A percentile compares a stretch with the other conserved stretches of the same genome.
phyloP scores from a whole-genome alignment of 1,139 yeast genomes.

The Debaryomycetaceae sp. region DNA sequence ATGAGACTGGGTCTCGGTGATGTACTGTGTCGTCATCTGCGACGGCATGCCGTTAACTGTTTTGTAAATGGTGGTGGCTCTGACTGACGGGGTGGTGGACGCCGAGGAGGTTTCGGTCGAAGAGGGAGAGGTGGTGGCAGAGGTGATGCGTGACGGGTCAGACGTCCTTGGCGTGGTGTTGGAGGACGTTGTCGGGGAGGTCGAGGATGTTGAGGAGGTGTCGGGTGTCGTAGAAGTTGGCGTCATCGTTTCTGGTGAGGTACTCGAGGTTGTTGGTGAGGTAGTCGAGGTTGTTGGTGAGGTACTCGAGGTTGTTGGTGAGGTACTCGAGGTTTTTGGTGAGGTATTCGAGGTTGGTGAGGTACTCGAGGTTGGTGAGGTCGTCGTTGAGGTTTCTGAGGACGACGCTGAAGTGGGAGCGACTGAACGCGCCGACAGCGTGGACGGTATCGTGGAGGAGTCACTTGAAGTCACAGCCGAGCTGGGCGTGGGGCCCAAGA shows the following conservation, averaged over 20 bases:
- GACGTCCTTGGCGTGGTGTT: background rate
- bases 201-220: slow-evolving; percentile 9
- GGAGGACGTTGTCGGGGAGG: background rate
- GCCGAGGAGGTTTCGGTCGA: slow-evolving; percentile 8
- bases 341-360: slow-evolving; percentile 7
- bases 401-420: slow-evolving; percentile 6
- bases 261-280: slow-evolving; percentile 1
- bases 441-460: slow-evolving; percentile 11
- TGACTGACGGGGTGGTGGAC: slow-evolving; percentile 6
- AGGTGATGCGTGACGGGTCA: too few species aligned
- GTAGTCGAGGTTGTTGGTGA: too few species aligned
- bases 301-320: slow-evolving; percentile 1
- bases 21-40: slow-evolving; percentile 17
- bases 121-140: slow-evolving; percentile 2
- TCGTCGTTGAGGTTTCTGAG: slow-evolving; percentile 9
- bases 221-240: too few species aligned
- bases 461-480: slow-evolving; percentile 12
- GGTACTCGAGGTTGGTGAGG: slow-evolving; percentile 12
- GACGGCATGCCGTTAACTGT: slow-evolving; percentile 24
- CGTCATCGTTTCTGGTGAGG: too few species aligned
- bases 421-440: slow-evolving; percentile 11
- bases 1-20: slow-evolving; percentile 14
- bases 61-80: slow-evolving; percentile 16
- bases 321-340: background rate
- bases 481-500: slow-evolving; percentile 20